A percentile compares a stretch with the other conserved stretches of the same genome.
These are phyloP conservation scores for Fraxinus platypoda DNA, from an alignment of 305 asterid species.

Conservation along the genomic window DNA sequence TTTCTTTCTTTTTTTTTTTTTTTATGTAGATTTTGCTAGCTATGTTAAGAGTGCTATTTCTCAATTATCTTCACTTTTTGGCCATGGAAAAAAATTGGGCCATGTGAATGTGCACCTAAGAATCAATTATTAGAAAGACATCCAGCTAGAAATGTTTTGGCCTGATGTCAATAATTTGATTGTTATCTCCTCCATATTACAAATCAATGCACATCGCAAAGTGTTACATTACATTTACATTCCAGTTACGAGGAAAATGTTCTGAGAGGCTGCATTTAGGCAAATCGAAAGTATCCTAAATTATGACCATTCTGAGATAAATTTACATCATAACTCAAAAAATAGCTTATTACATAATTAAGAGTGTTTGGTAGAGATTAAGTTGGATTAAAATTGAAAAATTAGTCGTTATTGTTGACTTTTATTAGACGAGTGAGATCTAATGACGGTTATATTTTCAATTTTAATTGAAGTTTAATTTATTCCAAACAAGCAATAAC, in stretches of 20 bases:
- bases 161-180: no score
- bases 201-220: not conserved
- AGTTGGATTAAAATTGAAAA: no score
- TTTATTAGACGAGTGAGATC: no score
- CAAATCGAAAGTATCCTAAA: not conserved
- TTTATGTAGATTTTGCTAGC: conserved; percentile 25
- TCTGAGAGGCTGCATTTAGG: not conserved
- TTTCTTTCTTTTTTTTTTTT: not conserved
- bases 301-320: not conserved
- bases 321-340: not conserved
- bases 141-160: no score
- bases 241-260: not conserved
- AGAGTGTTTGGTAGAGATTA: no score
- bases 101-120: not conserved
- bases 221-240: no score
- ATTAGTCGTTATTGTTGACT: no score
- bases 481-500: no score
- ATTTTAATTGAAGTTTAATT: no score
- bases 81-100: not conserved
- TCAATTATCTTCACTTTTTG: not conserved
- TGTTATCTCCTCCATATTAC: no score
- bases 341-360: no score
- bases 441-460: no score
- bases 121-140: not conserved
- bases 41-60: not conserved